phyloP scores from a whole-genome alignment of 768 basidiomycete species.

The Clitopilus passeckerianus region DNA sequence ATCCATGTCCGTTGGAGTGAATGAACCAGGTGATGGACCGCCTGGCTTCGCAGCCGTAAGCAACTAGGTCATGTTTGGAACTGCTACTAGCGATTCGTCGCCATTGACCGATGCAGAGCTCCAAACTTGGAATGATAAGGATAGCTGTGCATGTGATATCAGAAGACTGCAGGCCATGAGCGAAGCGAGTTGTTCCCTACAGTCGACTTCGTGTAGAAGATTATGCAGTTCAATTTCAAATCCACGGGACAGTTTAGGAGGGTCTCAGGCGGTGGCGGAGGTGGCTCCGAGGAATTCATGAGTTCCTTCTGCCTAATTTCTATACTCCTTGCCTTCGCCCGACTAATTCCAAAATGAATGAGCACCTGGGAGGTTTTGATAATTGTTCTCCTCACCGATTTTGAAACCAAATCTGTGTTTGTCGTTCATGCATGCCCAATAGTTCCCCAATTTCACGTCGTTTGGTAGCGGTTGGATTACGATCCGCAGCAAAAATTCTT shows the following conservation, averaged over 20 bases:
- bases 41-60: constrained; percentile 67
- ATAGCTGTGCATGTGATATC: constrained; percentile 41
- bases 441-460: constrained; percentile 70
- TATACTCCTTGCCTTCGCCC: constrained; percentile 76
- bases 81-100: constrained; percentile 58
- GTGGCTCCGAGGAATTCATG: constrained; percentile 17
- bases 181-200: constrained; percentile 34
- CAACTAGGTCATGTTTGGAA: constrained; percentile 62
- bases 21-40: constrained; percentile 78
- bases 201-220: constrained; percentile 72
- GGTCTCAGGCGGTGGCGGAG: constrained; percentile 39
- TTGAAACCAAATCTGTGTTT: constrained; percentile 90
- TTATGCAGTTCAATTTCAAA: constrained; percentile 57
- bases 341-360: constrained; percentile 33
- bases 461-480: constrained; percentile 66
- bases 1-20: constrained; percentile 49
- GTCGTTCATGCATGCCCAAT: constrained; percentile 80
- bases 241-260: constrained; percentile 45
- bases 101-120: constrained; percentile 76
- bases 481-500: constrained; percentile 59
- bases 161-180: background rate
- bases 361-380: background rate
- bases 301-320: constrained; percentile 47
- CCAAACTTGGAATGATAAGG: constrained; percentile 70
- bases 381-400: constrained; percentile 49